Evolutionary conservation across 2,329 filamentous ascomycete species (phyloP), one percentile per base, ranked within the genome.

Genomic region (Phialocephala subalpina): DNA sequence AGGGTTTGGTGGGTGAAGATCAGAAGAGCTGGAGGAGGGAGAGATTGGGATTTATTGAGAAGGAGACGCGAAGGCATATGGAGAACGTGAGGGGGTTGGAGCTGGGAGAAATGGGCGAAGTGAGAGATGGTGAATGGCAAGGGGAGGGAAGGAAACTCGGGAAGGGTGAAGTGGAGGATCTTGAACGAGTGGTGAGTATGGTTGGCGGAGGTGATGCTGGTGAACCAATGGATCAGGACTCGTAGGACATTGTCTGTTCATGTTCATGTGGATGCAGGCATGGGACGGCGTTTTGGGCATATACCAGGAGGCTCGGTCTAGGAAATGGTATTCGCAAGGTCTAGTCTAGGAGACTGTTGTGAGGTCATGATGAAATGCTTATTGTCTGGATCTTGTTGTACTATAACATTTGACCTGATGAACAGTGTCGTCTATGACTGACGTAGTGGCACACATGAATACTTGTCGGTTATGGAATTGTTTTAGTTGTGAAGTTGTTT

Each of bases 1-100:
- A 72, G n/a, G 73, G 73, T 2, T 73, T 75, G 7, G 75, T 78
- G 11, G 76, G 78, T 6, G 74, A 74, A 18, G 74, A 77, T n/a
- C 78, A 82, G 61, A 83, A 84, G 74, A 85, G 84, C 55, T 92
- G 88, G 81, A 85, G 89, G 45, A 86, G 89, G 61, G 89, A 96
- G 77, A 84, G 95, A 67, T 84, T 90, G 64, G 86, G 91, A 70
- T 98, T 98, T 77, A 89, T 98, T 58, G 94, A 97, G 79, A 86
- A 86, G 62, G 90, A 94, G 74, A 92, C 92, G 59, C 83, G 88
- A 71, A 85, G 91, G 66, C 92, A 97, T 76, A 81, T 97, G 47
- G 92, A 97, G 80, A 84, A 80, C 33, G 82, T 87, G 53, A 82
- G 88, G 55, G 91, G 91, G 0, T 80, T 94, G 64, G 90, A 93